Evolutionary conservation across 192 early-diverging fungal genomes (phyloP), one percentile per base, ranked within the genome.

Genomic region (Entophlyctis helioformis): DNA sequence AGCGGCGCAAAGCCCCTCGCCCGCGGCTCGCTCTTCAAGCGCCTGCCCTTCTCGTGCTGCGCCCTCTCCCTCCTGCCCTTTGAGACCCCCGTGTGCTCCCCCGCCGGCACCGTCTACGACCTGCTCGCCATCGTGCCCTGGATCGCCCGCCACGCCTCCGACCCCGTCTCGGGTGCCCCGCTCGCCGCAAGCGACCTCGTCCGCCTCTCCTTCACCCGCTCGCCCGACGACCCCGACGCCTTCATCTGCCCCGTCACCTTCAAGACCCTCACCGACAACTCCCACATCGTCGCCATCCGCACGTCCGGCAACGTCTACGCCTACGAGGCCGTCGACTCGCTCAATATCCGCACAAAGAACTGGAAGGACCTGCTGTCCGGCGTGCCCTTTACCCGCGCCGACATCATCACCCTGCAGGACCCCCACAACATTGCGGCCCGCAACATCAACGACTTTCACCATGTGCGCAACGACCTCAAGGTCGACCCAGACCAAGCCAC

Each of bases 211-310:
- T 93, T 90, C 55, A 72, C 73, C 64, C 87, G 84, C 52, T 89
- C 91, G 48, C 63, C 78, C 4, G 72, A 83, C 39, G 91, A 74
- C 26, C n/a, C n/a, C n/a, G n/a, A n/a, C n/a, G 74, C 84, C 24
- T 91, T 80, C 42, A 69, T 85, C 40, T 91, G 90, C 55, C 94
- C 94, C 3, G 80, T 94, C 36, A 89, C 94, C 5, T 87, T 87
- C 44, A 85, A 86, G 52, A 83, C 79, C 10, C 89, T 98, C 48
- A 81, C 71, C 21, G 84, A 83, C 27, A 74, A 53, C 39, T 62
- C 72, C 1, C 84, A 88, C 26, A 94, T 98, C 53, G 87, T 86
- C 0, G 85, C 87, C 25, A 80, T 92, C 48, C 77, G 69, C 27
- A 66, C 83, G 7, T 82, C 83, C 21, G 91, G 91, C 22, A 84